Evolutionary conservation across 495 filamentous ascomycete species (phyloP), one percentile per base, ranked within the genome.

Genomic region (Ascobolus immersus): DNA sequence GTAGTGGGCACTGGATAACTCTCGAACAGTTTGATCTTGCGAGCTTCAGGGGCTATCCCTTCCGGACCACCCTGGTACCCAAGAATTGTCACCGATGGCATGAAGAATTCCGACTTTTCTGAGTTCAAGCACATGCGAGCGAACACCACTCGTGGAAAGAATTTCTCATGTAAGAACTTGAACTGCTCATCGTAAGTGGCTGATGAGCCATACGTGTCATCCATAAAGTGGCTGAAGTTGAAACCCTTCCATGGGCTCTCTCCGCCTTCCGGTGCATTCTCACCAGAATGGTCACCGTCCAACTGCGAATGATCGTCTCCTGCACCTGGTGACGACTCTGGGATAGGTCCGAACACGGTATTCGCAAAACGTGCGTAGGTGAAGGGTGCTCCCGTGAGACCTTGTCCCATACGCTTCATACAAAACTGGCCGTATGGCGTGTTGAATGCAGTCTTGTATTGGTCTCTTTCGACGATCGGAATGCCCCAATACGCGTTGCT

Each of bases 381-480:
- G 5, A 24, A 14, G 1, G 25, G 17, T 12, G 36, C 35, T 1
- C 39, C 25, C 0, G 12, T 9, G 0, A 42, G 15, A 0, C 39
- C 26, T 26, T 34, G 32, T 0, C 35, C 30, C 21, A 42, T 42
- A 2, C 28, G 4, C 0, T 32, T 10, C 8, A 34, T 34, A 8
- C 26, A 26, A 15, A 29, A 38, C 13, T 42, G 31, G 1, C 35
- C 31, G 1, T 29, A 15, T 1, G 15, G 25, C 0, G 24, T 34
- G 8, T 33, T 38, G 15, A 42, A 42, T 0, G 35, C 35, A 0
- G 35, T 41, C 4, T 34, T 24, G 11, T 41, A 41, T 2, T 29
- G 21, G 31, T 41, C 29, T 3, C 29, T 4, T 1, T 3, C 10
- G 0, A 18, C 17, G 7, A 38, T 17, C 0, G 4, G 12, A 5